A percentile compares a stretch with the other conserved stretches of the same genome.
Evolutionary conservation across 176 grass and related monocot genomes (phyloP).

Genomic region (Lolium multiflorum): DNA sequence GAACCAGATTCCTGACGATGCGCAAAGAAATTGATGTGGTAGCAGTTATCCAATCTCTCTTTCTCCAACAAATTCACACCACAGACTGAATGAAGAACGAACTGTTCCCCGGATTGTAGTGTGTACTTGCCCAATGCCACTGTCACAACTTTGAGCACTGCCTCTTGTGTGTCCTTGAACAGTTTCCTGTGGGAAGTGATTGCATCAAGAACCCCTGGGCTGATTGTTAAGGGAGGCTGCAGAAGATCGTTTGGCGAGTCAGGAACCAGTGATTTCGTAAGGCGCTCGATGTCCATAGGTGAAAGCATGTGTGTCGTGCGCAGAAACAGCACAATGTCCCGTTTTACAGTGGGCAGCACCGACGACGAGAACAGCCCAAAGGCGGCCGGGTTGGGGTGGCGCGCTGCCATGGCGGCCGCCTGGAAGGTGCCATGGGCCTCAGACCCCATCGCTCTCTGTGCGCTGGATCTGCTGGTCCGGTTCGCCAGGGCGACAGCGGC

Average conservation of each 20-base stretch:
- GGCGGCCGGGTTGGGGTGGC: slow-evolving; percentile 21
- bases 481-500: slow-evolving; percentile 5
- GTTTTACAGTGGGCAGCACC: not conserved
- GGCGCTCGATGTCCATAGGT: slow-evolving; percentile 5
- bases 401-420: not conserved
- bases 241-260: not conserved
- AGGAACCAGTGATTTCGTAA: not conserved
- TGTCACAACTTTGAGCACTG: slow-evolving; percentile 16
- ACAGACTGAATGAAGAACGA: slow-evolving; percentile 38
- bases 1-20: slow-evolving; percentile 2
- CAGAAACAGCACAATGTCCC: not conserved
- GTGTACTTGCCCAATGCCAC: slow-evolving; percentile 1
- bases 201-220: not conserved
- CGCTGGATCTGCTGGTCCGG: slow-evolving; percentile 30
- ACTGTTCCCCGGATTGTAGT: not conserved
- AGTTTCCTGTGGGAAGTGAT: not conserved
- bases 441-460: not conserved
- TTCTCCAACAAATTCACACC: slow-evolving; percentile 4
- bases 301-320: not conserved
- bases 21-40: slow-evolving; percentile 44
- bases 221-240: not conserved
- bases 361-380: slow-evolving; percentile 23
- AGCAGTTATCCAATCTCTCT: not conserved
- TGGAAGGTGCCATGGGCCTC: slow-evolving; percentile 9
- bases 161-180: not conserved